phyloP scores from a whole-genome alignment of 2,329 filamentous ascomycete species.

The Leptographium radiaticola region DNA sequence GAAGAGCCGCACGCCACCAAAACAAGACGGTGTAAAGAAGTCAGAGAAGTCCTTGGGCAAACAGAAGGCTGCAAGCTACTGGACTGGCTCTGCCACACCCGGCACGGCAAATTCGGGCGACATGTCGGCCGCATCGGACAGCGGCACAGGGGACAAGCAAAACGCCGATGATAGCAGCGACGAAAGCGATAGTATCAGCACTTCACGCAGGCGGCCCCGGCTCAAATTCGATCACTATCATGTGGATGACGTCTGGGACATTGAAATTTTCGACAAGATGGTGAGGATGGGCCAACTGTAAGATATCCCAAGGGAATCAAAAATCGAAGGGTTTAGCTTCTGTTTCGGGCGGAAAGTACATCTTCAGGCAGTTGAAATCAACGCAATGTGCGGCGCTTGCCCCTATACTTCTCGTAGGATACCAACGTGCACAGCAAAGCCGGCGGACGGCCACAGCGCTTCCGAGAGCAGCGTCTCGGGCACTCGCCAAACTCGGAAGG shows the following conservation, averaged over 20 bases:
- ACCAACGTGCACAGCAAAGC: slow-evolving; percentile 75
- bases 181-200: not conserved
- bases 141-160: slow-evolving; percentile 13
- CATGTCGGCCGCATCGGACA: not conserved
- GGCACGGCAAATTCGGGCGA: slow-evolving; percentile 7
- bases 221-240: slow-evolving; percentile 26
- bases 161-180: slow-evolving; percentile 11
- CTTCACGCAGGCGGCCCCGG: slow-evolving; percentile 13
- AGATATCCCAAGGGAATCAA: slow-evolving; percentile 4
- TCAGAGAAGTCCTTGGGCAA: slow-evolving; percentile 22
- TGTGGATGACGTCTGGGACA: slow-evolving; percentile 32
- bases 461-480: slow-evolving; percentile 47
- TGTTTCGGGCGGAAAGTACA: too few species aligned
- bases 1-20: slow-evolving; percentile 16
- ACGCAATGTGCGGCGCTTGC: not conserved
- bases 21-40: slow-evolving; percentile 12
- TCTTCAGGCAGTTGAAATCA: too few species aligned
- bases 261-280: slow-evolving; percentile 47
- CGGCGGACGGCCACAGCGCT: slow-evolving; percentile 48
- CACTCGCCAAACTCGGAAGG: slow-evolving; percentile 67
- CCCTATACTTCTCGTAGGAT: slow-evolving; percentile 29
- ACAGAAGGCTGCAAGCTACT: slow-evolving; percentile 13
- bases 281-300: slow-evolving; percentile 30
- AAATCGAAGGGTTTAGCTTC: too few species aligned
- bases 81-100: slow-evolving; percentile 10